Conservation (phyloP, 2,329 filamentous ascomycete genomes). For the Phialophora tarda region DNA sequence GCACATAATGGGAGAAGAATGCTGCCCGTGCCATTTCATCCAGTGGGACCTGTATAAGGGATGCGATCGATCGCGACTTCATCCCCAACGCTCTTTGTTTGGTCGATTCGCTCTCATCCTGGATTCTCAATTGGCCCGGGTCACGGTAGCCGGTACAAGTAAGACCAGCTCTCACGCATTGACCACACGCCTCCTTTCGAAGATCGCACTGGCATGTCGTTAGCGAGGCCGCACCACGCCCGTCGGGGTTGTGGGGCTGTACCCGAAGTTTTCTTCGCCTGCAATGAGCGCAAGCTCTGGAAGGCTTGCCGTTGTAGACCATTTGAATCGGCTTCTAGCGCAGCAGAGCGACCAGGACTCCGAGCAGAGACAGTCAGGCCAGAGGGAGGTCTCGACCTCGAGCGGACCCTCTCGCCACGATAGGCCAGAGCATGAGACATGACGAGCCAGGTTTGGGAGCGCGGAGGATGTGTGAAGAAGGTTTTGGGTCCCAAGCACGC, state of each 20-base stretch:
- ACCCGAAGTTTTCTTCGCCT: conserved; percentile 38
- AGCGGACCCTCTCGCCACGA: neutral
- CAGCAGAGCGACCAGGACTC: neutral
- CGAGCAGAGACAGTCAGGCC: neutral
- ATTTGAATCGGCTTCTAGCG: conserved; percentile 19
- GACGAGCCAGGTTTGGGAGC: neutral
- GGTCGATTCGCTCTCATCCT: conserved; percentile 40
- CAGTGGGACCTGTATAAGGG: conserved; percentile 23
- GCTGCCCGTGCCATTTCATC: conserved; percentile 36
- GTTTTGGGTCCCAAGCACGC: neutral
- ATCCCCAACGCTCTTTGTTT: conserved; percentile 19
- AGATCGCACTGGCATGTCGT: conserved; percentile 42
- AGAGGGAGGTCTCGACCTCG: neutral
- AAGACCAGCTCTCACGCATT: conserved; percentile 43
- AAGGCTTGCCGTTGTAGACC: conserved; percentile 37
- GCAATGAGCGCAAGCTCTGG: conserved; percentile 37
- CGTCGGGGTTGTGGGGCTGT: neutral
- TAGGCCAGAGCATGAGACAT: neutral
- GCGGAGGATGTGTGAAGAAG: neutral
- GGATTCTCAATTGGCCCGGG: conserved; percentile 41
- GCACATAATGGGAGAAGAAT: conserved; percentile 37
- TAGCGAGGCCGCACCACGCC: conserved; percentile 3
- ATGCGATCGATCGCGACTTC: conserved; percentile 1
- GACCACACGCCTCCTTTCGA: conserved; percentile 42
- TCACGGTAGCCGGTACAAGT: conserved; percentile 44